Percentiles rank a stretch among this genome's conserved stretches.
These are phyloP conservation scores for Boletus rex-veris DNA, from an alignment of 768 basidiomycete species.

Conservation along the genomic window DNA sequence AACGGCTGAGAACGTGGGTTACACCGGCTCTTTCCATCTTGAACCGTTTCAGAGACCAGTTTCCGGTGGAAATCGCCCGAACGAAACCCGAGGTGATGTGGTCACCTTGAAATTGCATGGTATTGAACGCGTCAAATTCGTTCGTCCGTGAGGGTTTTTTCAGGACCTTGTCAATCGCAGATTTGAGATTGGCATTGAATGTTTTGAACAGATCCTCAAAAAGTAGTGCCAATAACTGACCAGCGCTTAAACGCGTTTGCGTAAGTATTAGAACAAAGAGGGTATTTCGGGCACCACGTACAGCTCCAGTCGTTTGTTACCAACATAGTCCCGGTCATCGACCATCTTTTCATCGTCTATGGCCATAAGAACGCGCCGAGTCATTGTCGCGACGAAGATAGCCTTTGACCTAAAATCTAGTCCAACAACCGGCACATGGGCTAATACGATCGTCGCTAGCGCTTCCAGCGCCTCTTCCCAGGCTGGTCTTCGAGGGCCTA, in stretches of 20 bases:
- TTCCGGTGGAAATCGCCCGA: conserved; percentile 96
- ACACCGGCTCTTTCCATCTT: conserved; percentile 99
- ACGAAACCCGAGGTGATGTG: conserved; percentile 94
- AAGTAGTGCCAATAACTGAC: conserved; percentile 89
- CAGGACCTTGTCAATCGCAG: conserved; percentile 92
- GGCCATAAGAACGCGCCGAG: conserved; percentile 90
- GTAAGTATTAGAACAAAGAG: conserved; percentile 8
- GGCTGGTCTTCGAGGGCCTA: conserved; percentile 78
- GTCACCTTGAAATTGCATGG: conserved; percentile 95
- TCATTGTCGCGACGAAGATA: conserved; percentile 98
- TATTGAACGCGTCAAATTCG: conserved; percentile 92
- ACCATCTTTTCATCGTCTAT: conserved; percentile 97
- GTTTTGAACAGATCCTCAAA: conserved; percentile 99
- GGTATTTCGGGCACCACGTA: conserved; percentile 39
- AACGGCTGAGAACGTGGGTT: conserved; percentile 92
- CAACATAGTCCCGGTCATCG: conserved; percentile 98
- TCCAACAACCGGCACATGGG: conserved; percentile 88
- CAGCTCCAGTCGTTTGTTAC: conserved; percentile 98
- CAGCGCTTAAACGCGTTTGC: conserved; percentile 62
- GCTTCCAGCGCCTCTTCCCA: conserved; percentile 97
- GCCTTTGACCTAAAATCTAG: conserved; percentile 92
- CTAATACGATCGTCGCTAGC: conserved; percentile 94
- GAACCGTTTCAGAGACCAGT: conserved; percentile 98
- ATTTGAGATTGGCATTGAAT: conserved; percentile 93
- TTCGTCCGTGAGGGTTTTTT: conserved; percentile 93